Evolutionary conservation across 257 asterid genomes (phyloP).

Genomic region (Gentiana straminea): DNA sequence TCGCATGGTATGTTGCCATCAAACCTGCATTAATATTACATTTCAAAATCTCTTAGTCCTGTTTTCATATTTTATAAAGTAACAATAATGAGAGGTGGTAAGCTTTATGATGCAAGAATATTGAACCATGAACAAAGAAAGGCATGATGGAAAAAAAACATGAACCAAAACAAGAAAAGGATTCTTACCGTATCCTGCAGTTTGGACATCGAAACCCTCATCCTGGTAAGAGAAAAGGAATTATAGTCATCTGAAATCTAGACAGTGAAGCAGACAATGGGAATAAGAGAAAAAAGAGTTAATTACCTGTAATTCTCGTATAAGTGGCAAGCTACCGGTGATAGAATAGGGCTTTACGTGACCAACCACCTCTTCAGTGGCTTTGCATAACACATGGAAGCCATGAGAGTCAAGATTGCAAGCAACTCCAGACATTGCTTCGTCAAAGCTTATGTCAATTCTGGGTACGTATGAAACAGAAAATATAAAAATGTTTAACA

Average conservation of each 20-base stretch:
- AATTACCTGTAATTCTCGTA: conserved; percentile 78
- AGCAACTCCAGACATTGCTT: conserved; percentile 75
- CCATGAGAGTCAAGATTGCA: conserved; percentile 93
- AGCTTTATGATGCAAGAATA: no score
- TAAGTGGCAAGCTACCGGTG: conserved; percentile 90
- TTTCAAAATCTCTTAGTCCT: not conserved
- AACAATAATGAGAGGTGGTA: no score
- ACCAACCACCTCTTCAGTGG: conserved; percentile 89
- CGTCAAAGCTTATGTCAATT: conserved; percentile 59
- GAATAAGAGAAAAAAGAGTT: conserved; percentile 10
- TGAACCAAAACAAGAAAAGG: conserved; percentile 3
- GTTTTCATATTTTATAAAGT: no score
- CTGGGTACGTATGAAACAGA: conserved; percentile 18
- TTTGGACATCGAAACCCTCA: conserved; percentile 96
- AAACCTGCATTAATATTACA: conserved; percentile 43
- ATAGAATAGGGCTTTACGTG: conserved; percentile 91
- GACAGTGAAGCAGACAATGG: not conserved
- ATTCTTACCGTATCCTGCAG: conserved; percentile 78
- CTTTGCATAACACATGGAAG: conserved; percentile 79
- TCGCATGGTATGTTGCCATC: conserved; percentile 96
- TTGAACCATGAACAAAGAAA: no score
- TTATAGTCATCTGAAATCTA: not conserved
- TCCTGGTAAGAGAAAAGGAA: conserved; percentile 38
- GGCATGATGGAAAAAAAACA: no score
- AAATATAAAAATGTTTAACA: no score